Evolutionary conservation across 257 asterid genomes (phyloP).

Genomic region (Nicotiana paniculata): DNA sequence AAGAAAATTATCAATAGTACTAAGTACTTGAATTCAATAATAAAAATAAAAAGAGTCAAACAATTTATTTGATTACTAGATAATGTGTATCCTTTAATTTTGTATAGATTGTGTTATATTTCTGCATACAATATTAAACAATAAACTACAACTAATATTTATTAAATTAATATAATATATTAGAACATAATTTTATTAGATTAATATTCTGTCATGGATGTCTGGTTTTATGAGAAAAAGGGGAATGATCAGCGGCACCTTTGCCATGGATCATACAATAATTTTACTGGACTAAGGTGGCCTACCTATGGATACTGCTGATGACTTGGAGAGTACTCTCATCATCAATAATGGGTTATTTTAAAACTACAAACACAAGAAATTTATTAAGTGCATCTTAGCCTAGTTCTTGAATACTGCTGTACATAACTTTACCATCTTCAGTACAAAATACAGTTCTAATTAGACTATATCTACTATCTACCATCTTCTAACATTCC

Average conservation of each 20-base stretch:
- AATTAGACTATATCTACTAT: background rate
- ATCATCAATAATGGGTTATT: background rate
- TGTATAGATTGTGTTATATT: no score
- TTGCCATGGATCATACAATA: conserved; percentile 16
- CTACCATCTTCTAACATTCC: background rate
- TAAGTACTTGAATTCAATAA: no score
- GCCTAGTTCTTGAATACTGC: background rate
- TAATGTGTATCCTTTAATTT: no score
- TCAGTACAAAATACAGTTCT: background rate
- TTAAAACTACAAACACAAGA: background rate
- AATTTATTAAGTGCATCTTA: background rate
- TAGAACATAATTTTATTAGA: no score
- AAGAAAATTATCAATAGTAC: no score
- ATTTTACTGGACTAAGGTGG: conserved; percentile 16
- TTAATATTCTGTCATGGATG: no score
- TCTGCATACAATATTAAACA: no score
- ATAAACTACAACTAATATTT: no score
- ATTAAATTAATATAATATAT: no score
- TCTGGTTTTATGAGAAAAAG: conserved; percentile 8
- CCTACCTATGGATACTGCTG: background rate
- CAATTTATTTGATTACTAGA: no score
- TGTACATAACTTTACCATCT: background rate
- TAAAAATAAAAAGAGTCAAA: no score
- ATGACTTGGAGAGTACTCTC: background rate
- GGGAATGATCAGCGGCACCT: conserved; percentile 9